Evolutionary conservation across 1,284 basidiomycete genomes (phyloP).

Genomic region (Trichosporon sp.): DNA sequence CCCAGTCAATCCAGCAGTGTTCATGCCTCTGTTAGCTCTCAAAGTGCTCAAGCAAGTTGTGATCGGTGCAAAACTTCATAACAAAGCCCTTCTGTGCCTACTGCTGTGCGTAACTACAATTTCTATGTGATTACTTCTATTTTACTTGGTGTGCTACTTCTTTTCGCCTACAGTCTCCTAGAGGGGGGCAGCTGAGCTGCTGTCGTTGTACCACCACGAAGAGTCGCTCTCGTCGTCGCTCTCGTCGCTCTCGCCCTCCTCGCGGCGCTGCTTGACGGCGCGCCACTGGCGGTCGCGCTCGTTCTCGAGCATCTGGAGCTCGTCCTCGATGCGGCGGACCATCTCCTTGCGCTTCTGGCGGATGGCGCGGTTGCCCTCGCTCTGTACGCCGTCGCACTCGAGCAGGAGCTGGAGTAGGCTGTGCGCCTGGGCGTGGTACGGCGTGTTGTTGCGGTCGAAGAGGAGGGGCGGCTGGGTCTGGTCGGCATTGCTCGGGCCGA

Average conservation of each 20-base stretch:
- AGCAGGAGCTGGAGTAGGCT: conserved; percentile 60
- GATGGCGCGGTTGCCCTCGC: conserved; percentile 58
- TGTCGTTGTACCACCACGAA: neutral
- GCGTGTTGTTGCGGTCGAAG: conserved; percentile 57
- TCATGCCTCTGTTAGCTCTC: no score
- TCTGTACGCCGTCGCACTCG: conserved; percentile 63
- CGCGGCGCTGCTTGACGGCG: conserved; percentile 30
- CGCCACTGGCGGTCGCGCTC: conserved; percentile 48
- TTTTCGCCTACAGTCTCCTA: neutral
- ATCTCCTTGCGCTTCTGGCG: conserved; percentile 59
- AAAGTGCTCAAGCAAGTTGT: no score
- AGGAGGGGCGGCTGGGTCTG: conserved; percentile 41
- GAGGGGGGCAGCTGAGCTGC: neutral
- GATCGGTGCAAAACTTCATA: no score
- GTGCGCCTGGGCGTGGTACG: conserved; percentile 60
- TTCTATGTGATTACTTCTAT: no score
- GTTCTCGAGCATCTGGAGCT: conserved; percentile 56
- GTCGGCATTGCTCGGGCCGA: conserved; percentile 25
- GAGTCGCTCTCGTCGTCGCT: conserved; percentile 17
- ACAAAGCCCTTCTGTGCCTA: no score
- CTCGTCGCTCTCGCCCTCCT: conserved; percentile 33
- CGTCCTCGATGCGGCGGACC: conserved; percentile 61
- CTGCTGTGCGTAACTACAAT: no score
- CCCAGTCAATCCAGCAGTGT: no score
- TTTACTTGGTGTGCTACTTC: neutral